These are phyloP conservation scores for Eremothecium sinecaudum DNA, from an alignment of 1,139 yeast species.

Conservation along the genomic window DNA sequence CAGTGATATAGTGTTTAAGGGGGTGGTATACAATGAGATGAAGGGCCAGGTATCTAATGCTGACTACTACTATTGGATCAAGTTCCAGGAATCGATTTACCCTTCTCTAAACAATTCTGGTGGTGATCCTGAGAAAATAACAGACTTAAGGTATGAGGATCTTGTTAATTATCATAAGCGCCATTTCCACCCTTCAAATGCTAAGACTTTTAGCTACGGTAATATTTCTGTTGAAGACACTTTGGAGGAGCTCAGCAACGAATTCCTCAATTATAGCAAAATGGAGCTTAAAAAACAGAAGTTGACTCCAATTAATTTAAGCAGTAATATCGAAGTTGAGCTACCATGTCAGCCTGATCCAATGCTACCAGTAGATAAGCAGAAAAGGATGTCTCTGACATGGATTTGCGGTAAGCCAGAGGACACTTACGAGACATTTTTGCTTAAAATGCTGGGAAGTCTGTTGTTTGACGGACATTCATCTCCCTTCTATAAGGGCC, in stretches of 20 bases:
- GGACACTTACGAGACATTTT: slow-evolving; percentile 60
- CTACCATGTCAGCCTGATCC: slow-evolving; percentile 77
- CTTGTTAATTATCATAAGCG: slow-evolving; percentile 62
- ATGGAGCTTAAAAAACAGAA: slow-evolving; percentile 27
- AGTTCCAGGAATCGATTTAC: slow-evolving; percentile 76
- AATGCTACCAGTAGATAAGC: slow-evolving; percentile 61
- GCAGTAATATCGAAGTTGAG: slow-evolving; percentile 31
- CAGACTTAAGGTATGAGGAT: slow-evolving; percentile 64
- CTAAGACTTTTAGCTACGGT: slow-evolving; percentile 84
- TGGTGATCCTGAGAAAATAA: slow-evolving; percentile 82
- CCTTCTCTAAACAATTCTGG: slow-evolving; percentile 85
- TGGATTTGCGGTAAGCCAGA: slow-evolving; percentile 77
- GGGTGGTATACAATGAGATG: slow-evolving; percentile 97
- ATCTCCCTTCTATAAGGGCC: slow-evolving; percentile 74
- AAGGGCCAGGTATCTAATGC: slow-evolving; percentile 94
- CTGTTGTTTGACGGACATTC: slow-evolving; percentile 86
- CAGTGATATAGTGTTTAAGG: slow-evolving; percentile 69
- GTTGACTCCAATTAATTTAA: slow-evolving; percentile 40
- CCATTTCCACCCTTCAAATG: slow-evolving; percentile 84
- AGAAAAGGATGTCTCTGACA: slow-evolving; percentile 71
- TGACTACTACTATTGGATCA: slow-evolving; percentile 73
- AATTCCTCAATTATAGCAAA: slow-evolving; percentile 47
- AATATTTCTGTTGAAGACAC: slow-evolving; percentile 57
- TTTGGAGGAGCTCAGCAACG: slow-evolving; percentile 46
- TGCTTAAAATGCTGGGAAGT: slow-evolving; percentile 62